Conservation (phyloP, 306 rosid species). For the Alnus glutinosa region DNA sequence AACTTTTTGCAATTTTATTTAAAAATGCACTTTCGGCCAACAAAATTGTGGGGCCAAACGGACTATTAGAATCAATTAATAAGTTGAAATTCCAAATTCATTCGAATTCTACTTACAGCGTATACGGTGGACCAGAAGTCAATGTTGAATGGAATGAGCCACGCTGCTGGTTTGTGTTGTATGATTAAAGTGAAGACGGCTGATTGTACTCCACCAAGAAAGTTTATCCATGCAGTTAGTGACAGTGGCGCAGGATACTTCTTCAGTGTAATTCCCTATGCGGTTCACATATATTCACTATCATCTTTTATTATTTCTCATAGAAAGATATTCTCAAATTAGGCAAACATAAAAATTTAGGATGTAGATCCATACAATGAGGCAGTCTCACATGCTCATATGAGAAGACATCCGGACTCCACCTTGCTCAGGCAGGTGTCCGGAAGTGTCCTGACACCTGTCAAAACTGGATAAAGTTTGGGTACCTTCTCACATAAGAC, state of each 20-base stretch:
- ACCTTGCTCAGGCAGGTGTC: no score
- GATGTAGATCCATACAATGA: no score
- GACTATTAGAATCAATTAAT: background rate
- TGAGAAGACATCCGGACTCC: no score
- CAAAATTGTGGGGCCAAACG: no score
- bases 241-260: conserved; percentile 52
- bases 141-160: conserved; percentile 26
- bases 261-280: conserved; percentile 40
- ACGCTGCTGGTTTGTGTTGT: conserved; percentile 33
- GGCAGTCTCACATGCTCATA: no score
- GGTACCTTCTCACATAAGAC: no score
- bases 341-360: no score
- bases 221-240: conserved; percentile 46
- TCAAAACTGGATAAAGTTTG: no score
- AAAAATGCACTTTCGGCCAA: no score
- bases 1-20: no score
- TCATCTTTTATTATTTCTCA: background rate
- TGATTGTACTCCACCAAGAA: conserved; percentile 42
- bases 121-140: conserved; percentile 39
- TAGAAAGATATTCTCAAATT: background rate
- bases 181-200: conserved; percentile 34
- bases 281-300: background rate
- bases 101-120: conserved; percentile 21
- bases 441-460: no score
- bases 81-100: background rate